These are phyloP conservation scores for Arabidopsis lyrata DNA, from an alignment of 441 rosid species.

Conservation along the genomic window DNA sequence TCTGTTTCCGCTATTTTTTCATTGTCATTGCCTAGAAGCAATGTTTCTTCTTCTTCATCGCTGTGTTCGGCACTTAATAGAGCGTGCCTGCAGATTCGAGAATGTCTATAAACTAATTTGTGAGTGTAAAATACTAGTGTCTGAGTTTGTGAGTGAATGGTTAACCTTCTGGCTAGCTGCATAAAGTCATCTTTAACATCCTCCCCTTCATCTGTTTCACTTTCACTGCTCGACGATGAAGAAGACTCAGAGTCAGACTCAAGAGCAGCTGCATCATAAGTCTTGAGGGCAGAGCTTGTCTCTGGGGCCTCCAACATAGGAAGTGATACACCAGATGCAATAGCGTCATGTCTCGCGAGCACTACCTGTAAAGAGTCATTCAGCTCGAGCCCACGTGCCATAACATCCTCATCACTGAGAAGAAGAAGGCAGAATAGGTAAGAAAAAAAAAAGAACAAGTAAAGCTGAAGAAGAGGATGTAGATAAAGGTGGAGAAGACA, in stretches of 20 bases:
- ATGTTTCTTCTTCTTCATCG: constrained; percentile 41
- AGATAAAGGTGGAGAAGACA: constrained; percentile 41
- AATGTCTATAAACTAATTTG: constrained; percentile 6
- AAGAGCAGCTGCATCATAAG: constrained; percentile 26
- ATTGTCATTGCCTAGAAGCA: constrained; percentile 36
- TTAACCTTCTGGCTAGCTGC: constrained; percentile 86
- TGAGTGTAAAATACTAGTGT: background rate
- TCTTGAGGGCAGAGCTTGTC: constrained; percentile 16
- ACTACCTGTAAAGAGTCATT: constrained; percentile 82
- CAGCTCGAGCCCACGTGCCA: constrained; percentile 84
- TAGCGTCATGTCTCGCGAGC: constrained; percentile 83
- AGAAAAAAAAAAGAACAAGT: constrained; percentile 2
- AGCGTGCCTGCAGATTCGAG: constrained; percentile 25
- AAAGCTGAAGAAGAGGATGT: constrained; percentile 2
- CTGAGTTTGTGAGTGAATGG: constrained; percentile 7
- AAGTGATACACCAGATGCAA: constrained; percentile 75
- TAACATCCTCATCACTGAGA: constrained; percentile 90
- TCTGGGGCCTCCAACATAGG: constrained; percentile 45
- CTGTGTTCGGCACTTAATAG: constrained; percentile 25
- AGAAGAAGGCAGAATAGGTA: constrained; percentile 3
- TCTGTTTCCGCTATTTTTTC: constrained; percentile 32
- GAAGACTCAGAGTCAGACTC: constrained; percentile 38
- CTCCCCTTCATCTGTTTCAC: constrained; percentile 66
- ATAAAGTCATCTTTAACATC: constrained; percentile 88
- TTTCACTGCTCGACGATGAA: constrained; percentile 48